Conservation (phyloP, 2,329 filamentous ascomycete genomes). For the Beauveria medogensis region DNA sequence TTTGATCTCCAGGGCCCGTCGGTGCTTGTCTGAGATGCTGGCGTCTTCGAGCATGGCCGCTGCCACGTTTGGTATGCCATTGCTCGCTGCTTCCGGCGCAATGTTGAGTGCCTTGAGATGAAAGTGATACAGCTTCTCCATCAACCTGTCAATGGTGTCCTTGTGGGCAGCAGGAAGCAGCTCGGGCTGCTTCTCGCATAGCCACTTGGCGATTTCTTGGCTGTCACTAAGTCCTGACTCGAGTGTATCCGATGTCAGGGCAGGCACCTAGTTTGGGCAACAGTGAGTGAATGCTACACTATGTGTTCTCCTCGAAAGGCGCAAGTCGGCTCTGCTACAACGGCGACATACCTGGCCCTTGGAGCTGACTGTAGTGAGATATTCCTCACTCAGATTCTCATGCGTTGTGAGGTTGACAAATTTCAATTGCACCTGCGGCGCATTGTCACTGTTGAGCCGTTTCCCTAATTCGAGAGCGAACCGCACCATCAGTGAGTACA, state of each 20-base stretch:
- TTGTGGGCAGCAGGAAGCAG: slow-evolving; percentile 19
- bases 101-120: slow-evolving; percentile 20
- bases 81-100: slow-evolving; percentile 17
- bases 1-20: slow-evolving; percentile 23
- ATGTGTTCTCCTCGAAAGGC: neutral
- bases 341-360: slow-evolving; percentile 21
- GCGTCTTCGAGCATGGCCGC: slow-evolving; percentile 22
- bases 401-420: slow-evolving; percentile 20
- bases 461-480: slow-evolving; percentile 21
- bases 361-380: slow-evolving; percentile 20
- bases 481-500: slow-evolving; percentile 24
- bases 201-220: slow-evolving; percentile 21
- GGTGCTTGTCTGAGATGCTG: slow-evolving; percentile 19
- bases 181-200: slow-evolving; percentile 21
- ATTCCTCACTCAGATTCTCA: slow-evolving; percentile 22
- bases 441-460: slow-evolving; percentile 17
- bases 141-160: slow-evolving; percentile 17
- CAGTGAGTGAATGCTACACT: neutral
- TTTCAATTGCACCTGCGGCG: slow-evolving; percentile 18
- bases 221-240: slow-evolving; percentile 19
- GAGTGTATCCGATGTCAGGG: slow-evolving; percentile 20
- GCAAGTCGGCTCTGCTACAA: neutral
- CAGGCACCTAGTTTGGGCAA: slow-evolving; percentile 17
- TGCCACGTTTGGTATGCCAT: slow-evolving; percentile 22
- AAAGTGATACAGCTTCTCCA: slow-evolving; percentile 20